Percentiles rank a stretch among this genome's conserved stretches.
Evolutionary conservation across 176 grass and related monocot species (phyloP).

Genomic region (Aegilops bicornis): DNA sequence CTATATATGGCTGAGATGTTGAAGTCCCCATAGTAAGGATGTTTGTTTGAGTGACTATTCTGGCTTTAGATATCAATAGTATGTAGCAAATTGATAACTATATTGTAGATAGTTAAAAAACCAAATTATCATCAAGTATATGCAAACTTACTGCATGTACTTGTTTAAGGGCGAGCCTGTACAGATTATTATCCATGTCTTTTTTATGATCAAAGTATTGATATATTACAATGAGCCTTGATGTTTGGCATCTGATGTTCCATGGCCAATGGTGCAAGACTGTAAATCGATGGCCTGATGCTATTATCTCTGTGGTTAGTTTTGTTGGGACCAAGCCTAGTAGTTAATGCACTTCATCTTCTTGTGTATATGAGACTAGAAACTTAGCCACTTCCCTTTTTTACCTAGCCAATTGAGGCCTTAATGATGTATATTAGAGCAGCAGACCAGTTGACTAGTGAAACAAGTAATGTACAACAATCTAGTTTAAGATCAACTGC

Average conservation of each 20-base stretch:
- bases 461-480: too few relatives aligned
- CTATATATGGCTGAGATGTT: not conserved
- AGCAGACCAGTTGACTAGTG: too few relatives aligned
- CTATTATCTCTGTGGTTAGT: not conserved
- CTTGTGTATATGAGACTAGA: not conserved
- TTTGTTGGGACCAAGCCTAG: not conserved
- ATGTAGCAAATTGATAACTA: not conserved
- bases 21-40: not conserved
- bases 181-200: not conserved
- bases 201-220: not conserved
- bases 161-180: not conserved
- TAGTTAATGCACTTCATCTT: not conserved
- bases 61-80: not conserved
- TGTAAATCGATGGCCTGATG: not conserved
- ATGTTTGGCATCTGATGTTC: not conserved
- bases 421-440: not conserved
- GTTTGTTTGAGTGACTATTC: not conserved
- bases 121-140: not conserved
- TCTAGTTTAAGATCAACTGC: too few relatives aligned
- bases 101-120: not conserved
- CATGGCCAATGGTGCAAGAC: not conserved
- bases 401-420: not conserved
- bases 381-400: not conserved
- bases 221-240: not conserved
- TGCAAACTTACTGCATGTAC: not conserved